These are phyloP conservation scores for Phytophthora kernoviae DNA, from an alignment of 352 stramenopile species.

Conservation along the genomic window DNA sequence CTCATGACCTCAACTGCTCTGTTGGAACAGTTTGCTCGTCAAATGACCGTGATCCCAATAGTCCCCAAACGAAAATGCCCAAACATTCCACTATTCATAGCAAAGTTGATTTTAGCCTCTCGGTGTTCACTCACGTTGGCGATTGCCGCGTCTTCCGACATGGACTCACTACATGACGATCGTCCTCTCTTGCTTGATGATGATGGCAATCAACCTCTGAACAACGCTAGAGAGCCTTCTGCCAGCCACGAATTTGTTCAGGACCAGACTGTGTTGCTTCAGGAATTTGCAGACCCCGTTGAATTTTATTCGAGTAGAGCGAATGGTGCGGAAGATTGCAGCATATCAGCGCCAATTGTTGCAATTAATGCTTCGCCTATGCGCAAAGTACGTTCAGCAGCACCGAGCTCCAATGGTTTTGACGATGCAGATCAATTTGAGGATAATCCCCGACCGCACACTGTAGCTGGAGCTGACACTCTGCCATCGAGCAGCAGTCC, in stretches of 20 bases:
- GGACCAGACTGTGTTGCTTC: neutral
- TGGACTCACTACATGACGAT: conserved; percentile 12
- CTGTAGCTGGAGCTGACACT: conserved; percentile 10
- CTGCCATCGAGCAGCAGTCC: conserved; percentile 4
- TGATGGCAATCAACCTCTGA: conserved; percentile 16
- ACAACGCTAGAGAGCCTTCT: neutral
- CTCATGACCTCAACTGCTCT: conserved; percentile 17
- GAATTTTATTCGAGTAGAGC: neutral
- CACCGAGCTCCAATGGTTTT: conserved; percentile 5
- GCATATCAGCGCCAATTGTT: neutral
- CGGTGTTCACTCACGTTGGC: neutral
- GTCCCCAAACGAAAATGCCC: neutral
- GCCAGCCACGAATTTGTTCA: neutral
- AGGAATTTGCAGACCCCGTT: neutral
- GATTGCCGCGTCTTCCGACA: conserved; percentile 1
- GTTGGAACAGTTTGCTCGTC: neutral
- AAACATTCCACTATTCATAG: neutral
- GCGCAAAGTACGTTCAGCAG: conserved; percentile 27
- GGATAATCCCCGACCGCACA: conserved; percentile 19
- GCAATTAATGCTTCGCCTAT: neutral
- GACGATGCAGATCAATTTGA: neutral
- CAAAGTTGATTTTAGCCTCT: conserved; percentile 11
- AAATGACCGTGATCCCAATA: neutral
- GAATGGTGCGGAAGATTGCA: neutral
- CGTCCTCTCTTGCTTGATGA: conserved; percentile 1